A percentile compares a stretch with the other conserved stretches of the same genome.
Conservation (phyloP, 1,139 yeast genomes). For the Blastobotrys raffinosifermentans region DNA sequence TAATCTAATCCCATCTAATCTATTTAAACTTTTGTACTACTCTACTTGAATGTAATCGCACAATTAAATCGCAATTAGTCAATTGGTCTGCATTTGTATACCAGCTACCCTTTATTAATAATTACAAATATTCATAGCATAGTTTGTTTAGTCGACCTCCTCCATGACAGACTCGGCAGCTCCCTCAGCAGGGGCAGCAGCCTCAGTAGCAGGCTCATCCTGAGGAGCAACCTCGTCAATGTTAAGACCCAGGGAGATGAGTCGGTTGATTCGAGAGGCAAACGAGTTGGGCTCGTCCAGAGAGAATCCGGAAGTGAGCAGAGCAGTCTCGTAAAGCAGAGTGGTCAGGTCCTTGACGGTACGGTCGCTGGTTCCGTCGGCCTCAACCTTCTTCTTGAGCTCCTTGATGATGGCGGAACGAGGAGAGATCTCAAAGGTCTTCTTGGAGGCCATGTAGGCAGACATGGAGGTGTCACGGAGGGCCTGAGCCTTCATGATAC, state of each 20-base stretch:
- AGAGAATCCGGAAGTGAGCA: conserved; percentile 97
- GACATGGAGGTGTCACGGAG: conserved; percentile 98
- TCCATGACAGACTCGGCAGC: conserved; percentile 90
- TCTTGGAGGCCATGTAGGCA: conserved; percentile 98
- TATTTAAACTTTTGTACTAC: too few species aligned
- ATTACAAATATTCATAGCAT: background rate
- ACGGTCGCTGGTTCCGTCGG: conserved; percentile 96
- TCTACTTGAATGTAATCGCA: too few species aligned
- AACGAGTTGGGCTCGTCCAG: conserved; percentile 97
- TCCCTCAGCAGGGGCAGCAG: conserved; percentile 52
- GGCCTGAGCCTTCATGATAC: conserved; percentile 99
- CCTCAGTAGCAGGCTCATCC: conserved; percentile 43
- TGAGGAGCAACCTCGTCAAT: conserved; percentile 82
- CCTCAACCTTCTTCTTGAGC: conserved; percentile 92
- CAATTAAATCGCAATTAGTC: too few species aligned
- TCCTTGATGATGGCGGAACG: conserved; percentile 91
- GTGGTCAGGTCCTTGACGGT: conserved; percentile 97
- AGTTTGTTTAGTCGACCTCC: conserved; percentile 77
- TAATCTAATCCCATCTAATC: too few species aligned
- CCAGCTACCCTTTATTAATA: too few species aligned
- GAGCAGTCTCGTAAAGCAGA: conserved; percentile 93
- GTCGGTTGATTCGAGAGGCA: conserved; percentile 97
- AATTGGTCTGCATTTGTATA: too few species aligned
- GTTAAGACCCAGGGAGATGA: conserved; percentile 96
- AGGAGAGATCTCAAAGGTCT: conserved; percentile 98